Evolutionary conservation across 2,329 filamentous ascomycete species (phyloP).

Genomic region (Epichloe baconii): DNA sequence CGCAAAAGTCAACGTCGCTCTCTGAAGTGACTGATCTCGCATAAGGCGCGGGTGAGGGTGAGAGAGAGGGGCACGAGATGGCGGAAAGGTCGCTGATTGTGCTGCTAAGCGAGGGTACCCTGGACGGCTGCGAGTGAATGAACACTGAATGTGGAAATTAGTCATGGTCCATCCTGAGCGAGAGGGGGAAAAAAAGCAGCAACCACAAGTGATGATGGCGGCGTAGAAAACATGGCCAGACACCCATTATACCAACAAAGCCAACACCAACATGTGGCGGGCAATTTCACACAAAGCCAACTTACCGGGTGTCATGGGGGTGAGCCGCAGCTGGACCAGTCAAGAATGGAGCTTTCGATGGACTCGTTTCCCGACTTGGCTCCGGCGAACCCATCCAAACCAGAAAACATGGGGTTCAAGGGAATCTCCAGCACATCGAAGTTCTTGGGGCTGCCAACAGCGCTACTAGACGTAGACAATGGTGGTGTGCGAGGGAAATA

Average conservation of each 20-base stretch:
- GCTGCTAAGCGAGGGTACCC: conserved; percentile 46
- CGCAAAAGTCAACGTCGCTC: conserved; percentile 73
- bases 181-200: neutral
- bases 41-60: conserved; percentile 73
- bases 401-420: conserved; percentile 65
- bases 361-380: conserved; percentile 61
- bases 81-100: conserved; percentile 60
- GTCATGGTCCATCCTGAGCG: conserved; percentile 12
- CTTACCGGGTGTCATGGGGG: conserved; percentile 90
- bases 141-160: conserved; percentile 32
- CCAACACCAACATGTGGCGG: neutral
- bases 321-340: conserved; percentile 67
- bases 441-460: conserved; percentile 72
- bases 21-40: conserved; percentile 56
- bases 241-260: neutral
- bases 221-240: neutral
- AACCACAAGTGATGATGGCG: neutral
- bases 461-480: conserved; percentile 73
- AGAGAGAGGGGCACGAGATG: conserved; percentile 71
- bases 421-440: conserved; percentile 72
- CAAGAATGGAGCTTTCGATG: conserved; percentile 60
- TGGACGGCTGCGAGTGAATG: conserved; percentile 32
- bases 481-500: conserved; percentile 80
- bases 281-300: conserved; percentile 11
- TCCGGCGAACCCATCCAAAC: conserved; percentile 48